Percentiles rank a stretch among this genome's conserved stretches.
These are phyloP conservation scores for Akebia trifoliata DNA, from an alignment of 164 flowering plant genomes.

Conservation along the genomic window DNA sequence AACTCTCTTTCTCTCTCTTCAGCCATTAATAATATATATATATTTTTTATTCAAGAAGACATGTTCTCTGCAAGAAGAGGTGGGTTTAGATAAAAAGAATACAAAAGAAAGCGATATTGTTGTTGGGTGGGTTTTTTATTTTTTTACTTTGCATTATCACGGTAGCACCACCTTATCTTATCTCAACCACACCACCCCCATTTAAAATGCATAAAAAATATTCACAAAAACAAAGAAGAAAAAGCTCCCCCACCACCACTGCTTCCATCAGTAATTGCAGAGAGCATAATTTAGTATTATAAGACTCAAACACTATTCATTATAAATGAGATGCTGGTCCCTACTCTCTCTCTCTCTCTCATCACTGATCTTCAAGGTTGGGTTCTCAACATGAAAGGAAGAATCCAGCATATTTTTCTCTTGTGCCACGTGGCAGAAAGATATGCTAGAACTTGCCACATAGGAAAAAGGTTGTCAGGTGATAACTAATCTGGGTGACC, in stretches of 20 bases:
- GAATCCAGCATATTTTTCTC: no score
- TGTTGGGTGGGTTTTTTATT: conserved; percentile 29
- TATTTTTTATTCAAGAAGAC: conserved; percentile 38
- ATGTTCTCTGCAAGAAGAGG: conserved; percentile 51
- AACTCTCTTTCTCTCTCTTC: conserved; percentile 7
- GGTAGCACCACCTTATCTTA: conserved; percentile 46
- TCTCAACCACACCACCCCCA: conserved; percentile 25
- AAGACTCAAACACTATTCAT: no score
- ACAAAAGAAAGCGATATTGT: conserved; percentile 36
- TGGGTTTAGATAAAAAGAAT: conserved; percentile 50
- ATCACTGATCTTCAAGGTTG: no score
- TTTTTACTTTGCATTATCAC: conserved; percentile 36
- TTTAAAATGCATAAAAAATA: not conserved
- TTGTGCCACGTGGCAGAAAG: no score
- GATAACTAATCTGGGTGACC: no score
- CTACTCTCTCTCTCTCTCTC: no score
- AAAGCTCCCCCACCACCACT: not conserved
- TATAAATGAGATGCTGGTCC: no score
- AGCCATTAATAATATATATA: conserved; percentile 6
- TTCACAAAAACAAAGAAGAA: not conserved
- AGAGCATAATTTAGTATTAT: no score
- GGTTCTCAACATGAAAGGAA: no score
- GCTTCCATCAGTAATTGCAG: no score
- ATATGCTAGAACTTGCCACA: no score
- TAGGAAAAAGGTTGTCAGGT: no score